Evolutionary conservation across 192 early-diverging fungal species (phyloP).

Genomic region (Podila clonocystis): DNA sequence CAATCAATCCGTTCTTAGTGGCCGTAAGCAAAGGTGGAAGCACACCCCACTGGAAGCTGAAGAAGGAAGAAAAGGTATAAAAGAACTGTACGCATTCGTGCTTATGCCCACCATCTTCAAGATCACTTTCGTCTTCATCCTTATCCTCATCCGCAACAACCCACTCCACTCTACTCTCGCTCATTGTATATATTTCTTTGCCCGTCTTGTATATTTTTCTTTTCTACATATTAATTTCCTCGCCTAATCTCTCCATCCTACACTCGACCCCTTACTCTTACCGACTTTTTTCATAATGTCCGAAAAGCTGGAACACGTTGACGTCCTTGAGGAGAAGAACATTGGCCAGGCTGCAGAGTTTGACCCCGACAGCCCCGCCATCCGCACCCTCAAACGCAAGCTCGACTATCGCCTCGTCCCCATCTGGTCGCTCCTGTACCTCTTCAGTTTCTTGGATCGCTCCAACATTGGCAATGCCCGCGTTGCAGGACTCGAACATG

Average conservation of each 20-base stretch:
- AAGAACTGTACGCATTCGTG: constrained; percentile 6
- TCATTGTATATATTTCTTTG: constrained; percentile 8
- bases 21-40: constrained; percentile 4
- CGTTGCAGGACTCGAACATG: constrained; percentile 46
- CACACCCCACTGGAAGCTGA: not conserved
- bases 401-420: constrained; percentile 69
- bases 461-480: constrained; percentile 71
- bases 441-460: constrained; percentile 68
- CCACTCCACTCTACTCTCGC: not conserved
- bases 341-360: constrained; percentile 18
- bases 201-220: constrained; percentile 6
- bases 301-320: constrained; percentile 15
- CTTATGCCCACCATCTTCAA: constrained; percentile 12
- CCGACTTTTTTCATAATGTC: constrained; percentile 9
- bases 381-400: constrained; percentile 47
- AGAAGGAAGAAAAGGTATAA: constrained; percentile 13
- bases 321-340: constrained; percentile 9
- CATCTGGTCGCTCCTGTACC: constrained; percentile 66
- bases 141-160: not conserved
- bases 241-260: not conserved
- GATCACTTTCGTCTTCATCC: constrained; percentile 13
- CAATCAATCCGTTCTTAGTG: not conserved
- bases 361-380: constrained; percentile 11
- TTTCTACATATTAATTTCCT: not conserved
- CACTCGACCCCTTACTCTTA: not conserved